Conservation (phyloP, 139 green algal genomes). For the Pleodorina starrii region DNA sequence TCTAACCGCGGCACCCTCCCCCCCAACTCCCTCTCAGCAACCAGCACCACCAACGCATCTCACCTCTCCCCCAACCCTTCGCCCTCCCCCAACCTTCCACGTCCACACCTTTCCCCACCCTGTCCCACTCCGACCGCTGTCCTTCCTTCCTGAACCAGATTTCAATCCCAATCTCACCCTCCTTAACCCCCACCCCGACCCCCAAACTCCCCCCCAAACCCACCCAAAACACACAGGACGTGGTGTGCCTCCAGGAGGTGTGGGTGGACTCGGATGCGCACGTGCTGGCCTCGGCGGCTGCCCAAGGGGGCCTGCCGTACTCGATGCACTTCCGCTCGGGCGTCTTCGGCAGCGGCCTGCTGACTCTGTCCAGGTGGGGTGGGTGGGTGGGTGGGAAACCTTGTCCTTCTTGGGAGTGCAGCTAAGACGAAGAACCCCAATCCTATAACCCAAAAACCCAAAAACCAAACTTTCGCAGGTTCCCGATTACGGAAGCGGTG, state of each 20-base stretch:
- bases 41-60: too few species aligned
- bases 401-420: background rate
- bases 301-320: constrained; percentile 50
- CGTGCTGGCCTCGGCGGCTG: constrained; percentile 52
- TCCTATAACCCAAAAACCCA: background rate
- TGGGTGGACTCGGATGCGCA: constrained; percentile 68
- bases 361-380: constrained; percentile 61
- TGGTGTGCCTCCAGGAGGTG: constrained; percentile 72
- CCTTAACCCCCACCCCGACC: background rate
- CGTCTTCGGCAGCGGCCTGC: constrained; percentile 66
- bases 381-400: background rate
- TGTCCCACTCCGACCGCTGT: too few species aligned
- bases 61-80: too few species aligned
- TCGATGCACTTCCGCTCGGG: constrained; percentile 64
- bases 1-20: too few species aligned
- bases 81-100: too few species aligned
- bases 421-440: background rate
- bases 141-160: too few species aligned
- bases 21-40: too few species aligned
- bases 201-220: too few species aligned
- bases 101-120: too few species aligned
- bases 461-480: constrained; percentile 5
- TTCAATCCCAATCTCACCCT: too few species aligned
- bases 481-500: constrained; percentile 33
- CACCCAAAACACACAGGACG: too few species aligned